Conservation (phyloP, 139 green algal genomes). For the Volvox africanus region DNA sequence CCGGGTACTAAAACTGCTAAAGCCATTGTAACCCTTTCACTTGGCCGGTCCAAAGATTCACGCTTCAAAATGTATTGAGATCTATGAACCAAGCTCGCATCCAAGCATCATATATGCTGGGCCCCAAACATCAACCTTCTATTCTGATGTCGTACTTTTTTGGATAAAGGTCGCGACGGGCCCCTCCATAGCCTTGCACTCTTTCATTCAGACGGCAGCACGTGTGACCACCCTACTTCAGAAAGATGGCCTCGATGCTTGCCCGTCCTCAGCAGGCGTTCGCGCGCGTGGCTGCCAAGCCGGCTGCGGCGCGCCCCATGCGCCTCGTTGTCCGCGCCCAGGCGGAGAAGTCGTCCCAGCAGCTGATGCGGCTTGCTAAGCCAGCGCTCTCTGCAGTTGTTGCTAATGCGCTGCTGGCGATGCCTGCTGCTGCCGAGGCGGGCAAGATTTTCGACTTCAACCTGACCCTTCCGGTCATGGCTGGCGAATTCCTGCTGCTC, state of each 20-base stretch:
- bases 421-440: slow-evolving; percentile 81
- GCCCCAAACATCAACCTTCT: no score
- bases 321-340: slow-evolving; percentile 43
- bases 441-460: slow-evolving; percentile 70
- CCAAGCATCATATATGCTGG: no score
- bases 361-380: slow-evolving; percentile 48
- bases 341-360: slow-evolving; percentile 10
- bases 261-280: slow-evolving; percentile 39
- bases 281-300: slow-evolving; percentile 9
- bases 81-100: no score
- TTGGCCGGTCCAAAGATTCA: no score
- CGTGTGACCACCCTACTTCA: not conserved
- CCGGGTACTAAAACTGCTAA: no score
- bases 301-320: slow-evolving; percentile 11
- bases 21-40: no score
- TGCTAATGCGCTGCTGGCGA: slow-evolving; percentile 78
- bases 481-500: slow-evolving; percentile 86
- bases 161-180: not conserved
- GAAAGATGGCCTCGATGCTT: slow-evolving; percentile 46
- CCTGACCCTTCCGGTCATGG: slow-evolving; percentile 77
- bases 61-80: no score
- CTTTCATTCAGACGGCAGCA: not conserved
- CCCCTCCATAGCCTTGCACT: not conserved
- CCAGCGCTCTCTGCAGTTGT: slow-evolving; percentile 53
- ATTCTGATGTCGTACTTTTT: not conserved